These are phyloP conservation scores for Heliocybe sulcata DNA, from an alignment of 1,284 basidiomycete genomes.

Conservation along the genomic window DNA sequence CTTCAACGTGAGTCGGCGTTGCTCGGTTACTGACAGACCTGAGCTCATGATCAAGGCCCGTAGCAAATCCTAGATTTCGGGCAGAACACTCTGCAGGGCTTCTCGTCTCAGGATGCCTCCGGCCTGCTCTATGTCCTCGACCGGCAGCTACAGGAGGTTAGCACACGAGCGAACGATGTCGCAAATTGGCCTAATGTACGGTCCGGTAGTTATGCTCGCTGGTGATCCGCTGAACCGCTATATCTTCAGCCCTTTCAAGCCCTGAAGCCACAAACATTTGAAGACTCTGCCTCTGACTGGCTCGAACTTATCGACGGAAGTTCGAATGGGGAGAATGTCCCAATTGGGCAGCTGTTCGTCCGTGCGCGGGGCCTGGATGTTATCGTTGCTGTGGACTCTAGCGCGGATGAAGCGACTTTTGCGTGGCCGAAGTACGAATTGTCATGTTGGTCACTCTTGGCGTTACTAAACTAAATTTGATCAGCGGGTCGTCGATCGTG, in stretches of 20 bases:
- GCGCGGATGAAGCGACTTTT: constrained; percentile 46
- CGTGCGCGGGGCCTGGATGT: constrained; percentile 57
- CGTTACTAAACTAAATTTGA: not conserved
- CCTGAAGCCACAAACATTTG: constrained; percentile 27
- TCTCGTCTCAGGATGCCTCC: constrained; percentile 28
- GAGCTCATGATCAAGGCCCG: not conserved
- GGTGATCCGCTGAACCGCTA: not conserved
- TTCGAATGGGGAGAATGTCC: constrained; percentile 58
- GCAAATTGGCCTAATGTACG: constrained; percentile 61
- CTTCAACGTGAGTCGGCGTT: constrained; percentile 42
- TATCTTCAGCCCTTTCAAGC: constrained; percentile 39
- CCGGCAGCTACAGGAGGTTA: constrained; percentile 38
- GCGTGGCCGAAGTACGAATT: constrained; percentile 60
- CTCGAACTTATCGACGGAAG: constrained; percentile 50
- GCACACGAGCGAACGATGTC: constrained; percentile 49
- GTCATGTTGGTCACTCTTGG: not conserved
- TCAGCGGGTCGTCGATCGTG: constrained; percentile 43
- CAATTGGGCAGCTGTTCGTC: constrained; percentile 57
- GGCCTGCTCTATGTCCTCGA: constrained; percentile 37
- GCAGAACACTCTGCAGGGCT: constrained; percentile 32
- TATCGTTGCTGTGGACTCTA: constrained; percentile 63
- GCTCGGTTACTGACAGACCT: no score
- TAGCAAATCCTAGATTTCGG: constrained; percentile 44
- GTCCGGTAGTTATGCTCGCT: not conserved
- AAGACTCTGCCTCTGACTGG: constrained; percentile 37